Base-by-base conservation (phyloP, 345 rosid genomes). In the Hibiscus trionum region DNA sequence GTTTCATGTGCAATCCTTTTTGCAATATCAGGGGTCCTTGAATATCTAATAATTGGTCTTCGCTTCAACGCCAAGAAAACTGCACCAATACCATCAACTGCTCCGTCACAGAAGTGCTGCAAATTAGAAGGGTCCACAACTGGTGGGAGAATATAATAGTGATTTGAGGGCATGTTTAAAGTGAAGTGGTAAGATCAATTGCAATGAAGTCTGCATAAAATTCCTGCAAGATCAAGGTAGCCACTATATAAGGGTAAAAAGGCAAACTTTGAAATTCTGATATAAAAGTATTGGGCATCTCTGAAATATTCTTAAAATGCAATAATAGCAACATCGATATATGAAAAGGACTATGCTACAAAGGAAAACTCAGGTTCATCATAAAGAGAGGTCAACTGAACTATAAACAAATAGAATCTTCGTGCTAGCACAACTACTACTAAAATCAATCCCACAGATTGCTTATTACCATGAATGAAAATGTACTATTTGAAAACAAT, bases 1-100 rank as follows among this genome's bases (percentile, higher is more conserved):
- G 97, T 79, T 86, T 95, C 97, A 21, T 92, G 97, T 4, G 97
- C 97, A 84, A 92, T 87, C 85, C 99, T 88, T 84, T 95, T 95
- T 11, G 97, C 97, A 81, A 84, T 83, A 80, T 95, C 99, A 61
- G 99, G 92, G 29, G 97, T 88, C 82, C 97, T 87, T 75, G 93
- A 96, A 74, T 88, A 95, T 70, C 99, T 85, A 79, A 95, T 92
- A 77, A 89, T 84, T 74, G 99, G 99, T 77, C 97, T 88, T 44
- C 97, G 85, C 78, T 95, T 95, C 76, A 95, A 73, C 47, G 99
- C 92, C 81, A 92, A 77, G 77, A 92, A 95, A 75, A 90, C 80
- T 46, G 97, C 86, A 29, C 91, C 87, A 75, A 95, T 83, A 42
- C 97, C 93, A 82, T 95, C 99, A 70, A 95, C 93, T 72, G 88